These are phyloP conservation scores for Fusarium concolor DNA, from an alignment of 2,329 filamentous ascomycete genomes.

Conservation along the genomic window DNA sequence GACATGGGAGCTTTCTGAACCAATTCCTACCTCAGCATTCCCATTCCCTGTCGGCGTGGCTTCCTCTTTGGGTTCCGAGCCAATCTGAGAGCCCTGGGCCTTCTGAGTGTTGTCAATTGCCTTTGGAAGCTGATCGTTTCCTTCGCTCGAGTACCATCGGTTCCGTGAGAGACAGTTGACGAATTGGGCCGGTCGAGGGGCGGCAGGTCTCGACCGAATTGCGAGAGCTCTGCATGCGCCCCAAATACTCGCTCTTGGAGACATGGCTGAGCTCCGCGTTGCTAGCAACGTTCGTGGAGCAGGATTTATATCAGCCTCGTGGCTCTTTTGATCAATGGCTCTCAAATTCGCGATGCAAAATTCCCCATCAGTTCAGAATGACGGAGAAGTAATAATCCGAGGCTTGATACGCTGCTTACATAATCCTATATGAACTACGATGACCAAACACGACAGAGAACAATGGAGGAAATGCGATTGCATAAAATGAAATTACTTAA, in stretches of 20 bases:
- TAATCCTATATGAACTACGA: slow-evolving; percentile 19
- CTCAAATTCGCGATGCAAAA: slow-evolving; percentile 45
- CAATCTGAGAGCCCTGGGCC: slow-evolving; percentile 16
- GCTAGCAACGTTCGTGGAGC: slow-evolving; percentile 45
- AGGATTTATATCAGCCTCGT: slow-evolving; percentile 38
- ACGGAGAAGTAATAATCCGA: slow-evolving; percentile 42
- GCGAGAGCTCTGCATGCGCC: slow-evolving; percentile 51
- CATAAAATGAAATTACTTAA: background rate
- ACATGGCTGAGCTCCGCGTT: slow-evolving; percentile 50
- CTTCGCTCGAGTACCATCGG: slow-evolving; percentile 51
- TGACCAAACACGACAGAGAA: background rate
- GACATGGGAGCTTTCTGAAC: slow-evolving; percentile 12
- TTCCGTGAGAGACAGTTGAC: slow-evolving; percentile 36
- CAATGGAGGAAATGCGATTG: background rate
- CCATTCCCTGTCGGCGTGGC: slow-evolving; percentile 13
- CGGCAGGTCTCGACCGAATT: slow-evolving; percentile 46
- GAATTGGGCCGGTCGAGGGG: slow-evolving; percentile 41
- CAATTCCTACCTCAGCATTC: slow-evolving; percentile 43
- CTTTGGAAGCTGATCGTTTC: slow-evolving; percentile 43
- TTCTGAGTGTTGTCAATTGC: slow-evolving; percentile 36
- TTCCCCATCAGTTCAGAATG: slow-evolving; percentile 31
- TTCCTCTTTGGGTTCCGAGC: slow-evolving; percentile 4
- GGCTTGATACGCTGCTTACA: slow-evolving; percentile 24
- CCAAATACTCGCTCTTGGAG: slow-evolving; percentile 51
- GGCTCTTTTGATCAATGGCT: slow-evolving; percentile 40